A percentile compares a stretch with the other conserved stretches of the same genome.
These are phyloP conservation scores for Carex myosuroides DNA, from an alignment of 176 grass and related monocot genomes.

Conservation along the genomic window DNA sequence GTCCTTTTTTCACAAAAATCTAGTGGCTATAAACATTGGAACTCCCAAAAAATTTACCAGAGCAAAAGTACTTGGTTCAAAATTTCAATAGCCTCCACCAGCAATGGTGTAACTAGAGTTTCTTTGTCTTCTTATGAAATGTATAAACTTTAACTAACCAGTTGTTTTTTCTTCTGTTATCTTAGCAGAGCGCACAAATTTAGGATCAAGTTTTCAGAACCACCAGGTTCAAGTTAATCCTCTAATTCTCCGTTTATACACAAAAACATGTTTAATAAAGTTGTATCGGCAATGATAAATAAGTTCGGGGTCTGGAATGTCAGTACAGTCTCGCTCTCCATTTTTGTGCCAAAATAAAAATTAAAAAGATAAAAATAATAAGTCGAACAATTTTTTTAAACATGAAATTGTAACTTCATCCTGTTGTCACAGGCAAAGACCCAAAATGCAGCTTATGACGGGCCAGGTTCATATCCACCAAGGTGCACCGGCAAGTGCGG, in stretches of 20 bases:
- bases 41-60: background rate
- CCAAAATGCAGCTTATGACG: conserved; percentile 15
- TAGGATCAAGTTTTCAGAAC: background rate
- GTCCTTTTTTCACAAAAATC: background rate
- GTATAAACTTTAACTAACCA: background rate
- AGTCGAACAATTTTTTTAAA: no score
- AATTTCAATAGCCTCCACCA: background rate
- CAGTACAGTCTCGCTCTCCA: background rate
- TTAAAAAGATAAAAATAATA: background rate
- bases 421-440: background rate
- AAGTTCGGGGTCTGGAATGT: background rate
- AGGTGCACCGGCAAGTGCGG: conserved; percentile 68
- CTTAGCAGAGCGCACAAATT: conserved; percentile 8
- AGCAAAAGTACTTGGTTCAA: background rate
- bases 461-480: conserved; percentile 70
- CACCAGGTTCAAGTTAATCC: background rate
- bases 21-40: background rate
- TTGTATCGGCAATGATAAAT: background rate
- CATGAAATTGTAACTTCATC: background rate
- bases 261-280: background rate
- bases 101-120: background rate
- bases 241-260: background rate
- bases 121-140: background rate
- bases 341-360: background rate
- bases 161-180: background rate